Evolutionary conservation across 805 yeast species (phyloP).

Genomic region (Monosporozyma aquatica): DNA sequence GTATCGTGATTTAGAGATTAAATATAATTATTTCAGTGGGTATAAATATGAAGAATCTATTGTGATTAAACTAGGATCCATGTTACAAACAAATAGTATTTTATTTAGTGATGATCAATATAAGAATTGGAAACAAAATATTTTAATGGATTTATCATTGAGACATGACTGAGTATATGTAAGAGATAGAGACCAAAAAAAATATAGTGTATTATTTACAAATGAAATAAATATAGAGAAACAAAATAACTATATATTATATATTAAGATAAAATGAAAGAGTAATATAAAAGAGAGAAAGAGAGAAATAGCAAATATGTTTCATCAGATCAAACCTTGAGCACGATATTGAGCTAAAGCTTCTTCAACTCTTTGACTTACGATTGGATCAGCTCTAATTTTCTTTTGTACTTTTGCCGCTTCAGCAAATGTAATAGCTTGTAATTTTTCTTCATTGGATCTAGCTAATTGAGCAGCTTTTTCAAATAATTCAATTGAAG

Average conservation of each 20-base stretch:
- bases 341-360: conserved; percentile 37
- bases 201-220: background rate
- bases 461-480: conserved; percentile 77
- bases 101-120: conserved; percentile 28
- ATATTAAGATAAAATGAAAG: background rate
- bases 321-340: conserved; percentile 22
- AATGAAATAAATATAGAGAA: background rate
- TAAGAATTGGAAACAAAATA: conserved; percentile 27
- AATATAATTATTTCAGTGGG: conserved; percentile 31
- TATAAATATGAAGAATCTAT: conserved; percentile 20
- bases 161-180: conserved; percentile 8
- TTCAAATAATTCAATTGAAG: conserved; percentile 74
- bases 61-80: conserved; percentile 27
- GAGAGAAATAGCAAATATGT: background rate
- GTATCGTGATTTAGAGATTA: conserved; percentile 46
- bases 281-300: background rate
- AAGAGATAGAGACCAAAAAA: background rate
- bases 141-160: conserved; percentile 23
- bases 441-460: conserved; percentile 76
- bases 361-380: conserved; percentile 55
- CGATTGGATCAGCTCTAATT: conserved; percentile 59
- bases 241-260: background rate
- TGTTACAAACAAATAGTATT: conserved; percentile 30
- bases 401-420: conserved; percentile 85
- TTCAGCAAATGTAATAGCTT: conserved; percentile 84